phyloP scores from a whole-genome alignment of 2,329 filamentous ascomycete genomes.

The Cercospora zeae-maydis region DNA sequence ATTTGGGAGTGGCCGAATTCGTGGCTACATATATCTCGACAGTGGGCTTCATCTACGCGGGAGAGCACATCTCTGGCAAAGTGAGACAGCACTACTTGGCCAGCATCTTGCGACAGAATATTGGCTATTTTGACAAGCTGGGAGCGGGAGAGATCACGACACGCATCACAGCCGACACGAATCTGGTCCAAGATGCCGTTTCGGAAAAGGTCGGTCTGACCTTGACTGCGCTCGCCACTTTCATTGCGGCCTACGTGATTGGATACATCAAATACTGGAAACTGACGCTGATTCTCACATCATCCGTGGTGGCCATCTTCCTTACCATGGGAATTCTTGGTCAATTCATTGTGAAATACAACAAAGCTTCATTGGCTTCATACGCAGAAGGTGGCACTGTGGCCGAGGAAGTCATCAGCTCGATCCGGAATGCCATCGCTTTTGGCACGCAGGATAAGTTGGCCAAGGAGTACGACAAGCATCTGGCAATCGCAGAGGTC shows the following conservation, averaged over 20 bases:
- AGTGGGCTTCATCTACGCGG: slow-evolving; percentile 75
- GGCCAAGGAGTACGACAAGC: slow-evolving; percentile 76
- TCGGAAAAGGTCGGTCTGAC: slow-evolving; percentile 84
- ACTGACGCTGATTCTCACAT: slow-evolving; percentile 79
- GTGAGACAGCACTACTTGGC: slow-evolving; percentile 74
- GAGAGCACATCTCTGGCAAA: slow-evolving; percentile 47
- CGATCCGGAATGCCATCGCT: slow-evolving; percentile 84
- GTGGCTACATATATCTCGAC: slow-evolving; percentile 74
- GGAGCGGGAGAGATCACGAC: slow-evolving; percentile 92
- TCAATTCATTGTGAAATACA: slow-evolving; percentile 73
- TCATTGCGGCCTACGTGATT: slow-evolving; percentile 84
- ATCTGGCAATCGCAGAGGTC: slow-evolving; percentile 68
- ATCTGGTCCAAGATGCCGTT: slow-evolving; percentile 88
- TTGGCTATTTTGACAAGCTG: slow-evolving; percentile 88
- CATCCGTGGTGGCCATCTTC: slow-evolving; percentile 76
- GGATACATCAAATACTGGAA: slow-evolving; percentile 92
- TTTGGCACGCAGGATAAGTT: slow-evolving; percentile 92
- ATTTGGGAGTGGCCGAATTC: slow-evolving; percentile 78
- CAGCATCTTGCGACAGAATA: slow-evolving; percentile 82
- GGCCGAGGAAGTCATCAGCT: slow-evolving; percentile 91
- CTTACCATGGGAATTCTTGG: slow-evolving; percentile 71
- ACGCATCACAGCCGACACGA: slow-evolving; percentile 89
- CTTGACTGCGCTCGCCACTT: slow-evolving; percentile 72
- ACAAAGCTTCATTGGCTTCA: slow-evolving; percentile 70
- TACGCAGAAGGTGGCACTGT: slow-evolving; percentile 84